A percentile compares a stretch with the other conserved stretches of the same genome.
These are phyloP conservation scores for Dryas integrifolia DNA, from an alignment of 331 rosid genomes.

Conservation along the genomic window DNA sequence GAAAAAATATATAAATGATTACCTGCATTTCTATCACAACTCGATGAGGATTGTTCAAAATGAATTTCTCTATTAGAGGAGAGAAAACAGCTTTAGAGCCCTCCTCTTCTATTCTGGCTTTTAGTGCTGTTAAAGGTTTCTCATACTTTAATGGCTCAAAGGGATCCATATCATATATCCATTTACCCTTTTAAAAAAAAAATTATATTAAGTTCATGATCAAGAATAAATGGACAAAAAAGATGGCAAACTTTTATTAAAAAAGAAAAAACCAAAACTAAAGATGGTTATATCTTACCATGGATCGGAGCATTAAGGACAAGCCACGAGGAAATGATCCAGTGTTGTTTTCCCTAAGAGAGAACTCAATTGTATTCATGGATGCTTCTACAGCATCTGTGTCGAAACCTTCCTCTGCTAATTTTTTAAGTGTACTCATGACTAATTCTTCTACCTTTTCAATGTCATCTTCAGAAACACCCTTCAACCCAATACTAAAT, in stretches of 20 bases:
- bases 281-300: slow-evolving; percentile 49
- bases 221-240: slow-evolving; percentile 14
- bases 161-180: slow-evolving; percentile 99
- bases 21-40: slow-evolving; percentile 98
- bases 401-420: slow-evolving; percentile 88
- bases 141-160: slow-evolving; percentile 92
- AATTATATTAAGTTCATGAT: not conserved
- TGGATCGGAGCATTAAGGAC: slow-evolving; percentile 93
- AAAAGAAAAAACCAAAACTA: slow-evolving; percentile 13
- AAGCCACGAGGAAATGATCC: slow-evolving; percentile 98
- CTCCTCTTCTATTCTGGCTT: slow-evolving; percentile 76
- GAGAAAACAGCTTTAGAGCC: slow-evolving; percentile 87
- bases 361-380: slow-evolving; percentile 98
- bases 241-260: slow-evolving; percentile 10
- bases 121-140: slow-evolving; percentile 78
- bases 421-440: slow-evolving; percentile 53
- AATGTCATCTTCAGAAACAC: slow-evolving; percentile 70
- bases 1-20: slow-evolving; percentile 15
- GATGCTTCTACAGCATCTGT: slow-evolving; percentile 92
- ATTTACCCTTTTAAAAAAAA: slow-evolving; percentile 68
- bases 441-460: slow-evolving; percentile 79
- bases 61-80: slow-evolving; percentile 79
- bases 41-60: slow-evolving; percentile 79
- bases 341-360: slow-evolving; percentile 94
- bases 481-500: slow-evolving; percentile 90